Evolutionary conservation across 495 filamentous ascomycete genomes (phyloP), one percentile per base, ranked within the genome.

Genomic region (Haplographium delicatum): DNA sequence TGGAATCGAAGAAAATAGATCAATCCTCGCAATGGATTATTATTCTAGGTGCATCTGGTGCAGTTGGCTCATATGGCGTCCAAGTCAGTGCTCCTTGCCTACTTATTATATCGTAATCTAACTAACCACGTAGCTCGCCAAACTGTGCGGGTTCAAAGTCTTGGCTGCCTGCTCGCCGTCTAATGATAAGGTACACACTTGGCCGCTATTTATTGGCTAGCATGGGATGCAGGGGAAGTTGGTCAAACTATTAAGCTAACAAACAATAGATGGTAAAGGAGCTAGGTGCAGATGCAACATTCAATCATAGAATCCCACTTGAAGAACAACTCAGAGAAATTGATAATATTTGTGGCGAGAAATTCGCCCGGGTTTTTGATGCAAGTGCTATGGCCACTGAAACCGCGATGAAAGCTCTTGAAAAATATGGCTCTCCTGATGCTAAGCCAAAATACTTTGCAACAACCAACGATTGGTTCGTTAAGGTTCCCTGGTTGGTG

Each of bases 391-490:
- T 62, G 31, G 58, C 60, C 26, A 49, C 60, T 11, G 59, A 64
- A n/a, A 44, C 70, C 2, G 67, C 63, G 11, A 44, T 64, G 30
- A 50, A 55, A 42, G 64, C 65, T 20, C 22, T 66, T 7, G 62
- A 62, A 2, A 28, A 44, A 7, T 18, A 33, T n/a, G 18, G 39
- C 11, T 18, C 18, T 42, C 6, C 56, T 16, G 50, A 39, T 5
- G 57, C 39, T 13, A 28, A 35, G 18, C 10, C 37, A 7, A 73
- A 73, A 50, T 65, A 63, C 23, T 71, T 71, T 45, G 44, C 65
- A 3, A 72, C 71, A 0, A 70, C 64, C 2, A 67, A 72, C 59
- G 70, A 69, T 42, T 72, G 68, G 73, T 71, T 56, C n/a, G 41
- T 28, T 44, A 19, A 38, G 20, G n/a, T 38, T 16, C 24, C 20